A percentile compares a stretch with the other conserved stretches of the same genome.
Conservation (phyloP, 345 rosid species). For the Citrus sinensis region DNA sequence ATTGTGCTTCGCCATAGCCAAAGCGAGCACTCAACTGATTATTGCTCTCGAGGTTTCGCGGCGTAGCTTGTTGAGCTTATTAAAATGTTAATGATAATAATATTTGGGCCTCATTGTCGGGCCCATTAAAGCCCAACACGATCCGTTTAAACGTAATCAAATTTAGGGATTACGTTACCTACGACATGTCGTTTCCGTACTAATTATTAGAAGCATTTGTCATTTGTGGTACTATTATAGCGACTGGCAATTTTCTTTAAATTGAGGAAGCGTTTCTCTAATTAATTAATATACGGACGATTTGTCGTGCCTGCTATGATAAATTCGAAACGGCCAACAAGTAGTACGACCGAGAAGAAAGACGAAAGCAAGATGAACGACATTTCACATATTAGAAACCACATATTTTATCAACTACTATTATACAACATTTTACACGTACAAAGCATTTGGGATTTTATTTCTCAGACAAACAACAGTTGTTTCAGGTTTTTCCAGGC, state of each 20-base stretch:
- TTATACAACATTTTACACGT: not conserved
- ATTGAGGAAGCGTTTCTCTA: no score
- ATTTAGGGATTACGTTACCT: not conserved
- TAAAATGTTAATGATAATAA: no score
- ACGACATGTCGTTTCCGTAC: not conserved
- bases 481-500: not conserved
- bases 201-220: no score
- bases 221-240: no score
- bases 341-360: no score
- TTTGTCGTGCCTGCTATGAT: no score
- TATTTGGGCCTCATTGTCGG: not conserved
- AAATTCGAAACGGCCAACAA: no score
- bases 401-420: not conserved
- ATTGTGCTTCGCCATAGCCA: conserved; percentile 44
- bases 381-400: not conserved
- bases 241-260: no score
- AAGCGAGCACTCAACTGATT: not conserved
- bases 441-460: not conserved
- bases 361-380: not conserved
- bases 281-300: no score
- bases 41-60: conserved; percentile 12
- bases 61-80: not conserved
- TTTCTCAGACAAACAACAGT: not conserved
- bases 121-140: not conserved
- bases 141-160: not conserved